Evolutionary conservation across 805 yeast species (phyloP).

Genomic region (Candida glaebosa): DNA sequence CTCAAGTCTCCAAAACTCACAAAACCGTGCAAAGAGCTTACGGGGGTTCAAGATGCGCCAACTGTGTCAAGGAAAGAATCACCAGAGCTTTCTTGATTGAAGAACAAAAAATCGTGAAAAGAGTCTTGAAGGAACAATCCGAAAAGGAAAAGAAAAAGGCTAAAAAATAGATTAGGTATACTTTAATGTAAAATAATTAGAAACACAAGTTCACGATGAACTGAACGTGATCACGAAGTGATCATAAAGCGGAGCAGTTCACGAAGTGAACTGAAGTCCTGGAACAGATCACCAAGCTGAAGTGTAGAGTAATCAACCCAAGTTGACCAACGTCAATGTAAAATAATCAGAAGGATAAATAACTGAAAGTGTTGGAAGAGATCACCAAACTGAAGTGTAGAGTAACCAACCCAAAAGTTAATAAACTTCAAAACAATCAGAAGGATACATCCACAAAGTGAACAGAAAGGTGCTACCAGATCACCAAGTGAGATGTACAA

Average conservation of each 20-base stretch:
- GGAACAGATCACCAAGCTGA: no score
- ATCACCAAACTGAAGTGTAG: no score
- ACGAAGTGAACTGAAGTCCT: no score
- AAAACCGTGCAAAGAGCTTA: constrained; percentile 99
- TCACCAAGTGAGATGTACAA: no score
- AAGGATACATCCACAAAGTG: no score
- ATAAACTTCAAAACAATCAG: no score
- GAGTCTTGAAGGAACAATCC: constrained; percentile 95
- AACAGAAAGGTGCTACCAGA: no score
- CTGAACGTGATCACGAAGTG: constrained; percentile 8
- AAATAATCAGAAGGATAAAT: no score
- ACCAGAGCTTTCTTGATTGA: constrained; percentile 99
- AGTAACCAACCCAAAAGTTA: no score
- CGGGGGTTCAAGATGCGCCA: constrained; percentile 99
- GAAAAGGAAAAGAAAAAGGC: constrained; percentile 68
- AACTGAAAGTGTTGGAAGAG: no score
- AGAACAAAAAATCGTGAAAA: constrained; percentile 99
- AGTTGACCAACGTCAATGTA: no score
- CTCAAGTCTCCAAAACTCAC: constrained; percentile 89
- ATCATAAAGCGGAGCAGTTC: not conserved
- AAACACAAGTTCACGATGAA: constrained; percentile 3
- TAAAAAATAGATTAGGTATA: constrained; percentile 22
- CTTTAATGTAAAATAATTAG: constrained; percentile 7
- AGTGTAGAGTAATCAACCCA: no score
- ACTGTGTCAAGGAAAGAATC: constrained; percentile 98